phyloP scores from a whole-genome alignment of 495 filamentous ascomycete species.

The Podospora comata region DNA sequence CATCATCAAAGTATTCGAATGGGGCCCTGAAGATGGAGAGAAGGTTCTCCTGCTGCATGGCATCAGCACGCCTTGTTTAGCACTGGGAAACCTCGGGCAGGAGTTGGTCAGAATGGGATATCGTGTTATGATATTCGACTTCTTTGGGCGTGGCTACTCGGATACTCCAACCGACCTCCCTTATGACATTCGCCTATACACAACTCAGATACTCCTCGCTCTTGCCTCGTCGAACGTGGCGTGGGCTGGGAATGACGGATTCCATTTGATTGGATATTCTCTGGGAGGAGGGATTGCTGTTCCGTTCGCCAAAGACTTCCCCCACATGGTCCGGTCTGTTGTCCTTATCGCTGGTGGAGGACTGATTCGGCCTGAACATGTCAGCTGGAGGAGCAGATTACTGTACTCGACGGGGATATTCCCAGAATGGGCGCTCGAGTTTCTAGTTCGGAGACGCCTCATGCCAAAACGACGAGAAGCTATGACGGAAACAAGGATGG shows the following conservation, averaged over 20 bases:
- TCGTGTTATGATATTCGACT: constrained; percentile 75
- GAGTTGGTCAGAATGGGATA: constrained; percentile 64
- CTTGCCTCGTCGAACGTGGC: constrained; percentile 60
- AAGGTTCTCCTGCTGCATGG: constrained; percentile 78
- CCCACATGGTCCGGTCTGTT: constrained; percentile 63
- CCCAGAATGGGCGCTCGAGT: constrained; percentile 54
- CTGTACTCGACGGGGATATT: constrained; percentile 43
- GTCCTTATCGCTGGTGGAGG: constrained; percentile 74
- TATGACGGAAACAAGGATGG: constrained; percentile 30
- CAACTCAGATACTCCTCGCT: constrained; percentile 67
- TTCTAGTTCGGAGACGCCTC: constrained; percentile 56
- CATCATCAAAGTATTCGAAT: constrained; percentile 73
- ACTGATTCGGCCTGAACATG: constrained; percentile 41
- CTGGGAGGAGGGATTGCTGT: constrained; percentile 76
- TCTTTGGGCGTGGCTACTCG: constrained; percentile 79
- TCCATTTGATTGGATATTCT: constrained; percentile 77
- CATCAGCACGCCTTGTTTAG: constrained; percentile 71
- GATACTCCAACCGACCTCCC: constrained; percentile 63
- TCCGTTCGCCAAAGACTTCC: constrained; percentile 67
- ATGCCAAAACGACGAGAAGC: constrained; percentile 25
- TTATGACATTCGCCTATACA: constrained; percentile 69
- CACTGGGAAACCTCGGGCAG: constrained; percentile 62
- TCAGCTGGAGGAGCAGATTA: constrained; percentile 40
- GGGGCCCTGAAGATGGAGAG: constrained; percentile 66
- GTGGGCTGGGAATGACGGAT: constrained; percentile 49